Conservation (phyloP, 495 filamentous ascomycete genomes). For the Acidomyces sp. region DNA sequence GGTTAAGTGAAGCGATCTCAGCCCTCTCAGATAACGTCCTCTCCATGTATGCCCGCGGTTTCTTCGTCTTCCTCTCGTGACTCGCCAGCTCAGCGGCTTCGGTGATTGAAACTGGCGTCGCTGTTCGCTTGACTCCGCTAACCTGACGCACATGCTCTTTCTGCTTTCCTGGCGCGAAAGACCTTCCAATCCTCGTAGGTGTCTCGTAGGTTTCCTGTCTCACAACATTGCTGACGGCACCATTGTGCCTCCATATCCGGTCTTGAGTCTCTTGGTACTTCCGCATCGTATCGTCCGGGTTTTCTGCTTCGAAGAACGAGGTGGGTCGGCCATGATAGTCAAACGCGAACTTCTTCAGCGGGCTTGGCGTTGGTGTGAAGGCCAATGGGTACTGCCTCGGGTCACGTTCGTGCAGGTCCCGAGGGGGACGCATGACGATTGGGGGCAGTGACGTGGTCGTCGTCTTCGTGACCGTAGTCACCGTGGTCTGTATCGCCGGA, state of each 20-base stretch:
- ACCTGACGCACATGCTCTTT: conserved; percentile 1
- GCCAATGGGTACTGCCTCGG: conserved; percentile 84
- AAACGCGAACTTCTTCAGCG: conserved; percentile 60
- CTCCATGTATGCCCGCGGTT: conserved; percentile 20
- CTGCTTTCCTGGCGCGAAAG: not conserved
- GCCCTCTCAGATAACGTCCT: not conserved
- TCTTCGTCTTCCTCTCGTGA: conserved; percentile 28
- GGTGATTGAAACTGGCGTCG: conserved; percentile 45
- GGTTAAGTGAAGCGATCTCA: conserved; percentile 8
- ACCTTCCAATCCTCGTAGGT: not conserved
- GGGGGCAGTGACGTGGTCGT: conserved; percentile 84
- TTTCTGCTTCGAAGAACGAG: conserved; percentile 53
- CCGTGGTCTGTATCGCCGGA: conserved; percentile 59
- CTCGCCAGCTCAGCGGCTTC: conserved; percentile 43
- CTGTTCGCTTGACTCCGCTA: conserved; percentile 33
- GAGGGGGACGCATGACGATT: conserved; percentile 60
- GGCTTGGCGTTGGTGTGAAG: conserved; percentile 59
- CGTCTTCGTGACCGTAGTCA: conserved; percentile 87
- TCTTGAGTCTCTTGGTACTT: conserved; percentile 9
- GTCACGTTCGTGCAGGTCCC: conserved; percentile 61
- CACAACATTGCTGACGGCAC: conserved; percentile 7
- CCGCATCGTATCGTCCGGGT: conserved; percentile 39
- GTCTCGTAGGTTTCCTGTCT: conserved; percentile 2
- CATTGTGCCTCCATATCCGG: conserved; percentile 9
- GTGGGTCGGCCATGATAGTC: conserved; percentile 52